Evolutionary conservation across 192 early-diverging fungal species (phyloP), one percentile per base, ranked within the genome.

Genomic region (Coemansia sp.): DNA sequence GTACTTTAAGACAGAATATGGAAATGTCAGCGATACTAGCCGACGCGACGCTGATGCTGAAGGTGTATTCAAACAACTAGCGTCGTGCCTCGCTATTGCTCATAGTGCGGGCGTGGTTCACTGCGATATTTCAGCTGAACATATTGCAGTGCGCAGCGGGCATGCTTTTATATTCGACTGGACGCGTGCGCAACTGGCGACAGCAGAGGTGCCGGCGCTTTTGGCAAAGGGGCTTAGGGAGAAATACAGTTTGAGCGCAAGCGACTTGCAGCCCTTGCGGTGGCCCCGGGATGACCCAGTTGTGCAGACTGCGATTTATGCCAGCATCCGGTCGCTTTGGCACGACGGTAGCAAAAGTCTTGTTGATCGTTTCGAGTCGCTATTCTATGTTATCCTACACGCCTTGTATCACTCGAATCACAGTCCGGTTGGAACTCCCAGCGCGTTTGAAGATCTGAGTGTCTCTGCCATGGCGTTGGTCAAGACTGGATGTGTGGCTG

Each of bases 41-140:
- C 6, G 16, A 14, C 57, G 30, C 35, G 30, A 38, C n/a, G 8
- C 30, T 16, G 26, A n/a, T n/a, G 57, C n/a, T 6, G 57, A 55
- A 13, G 26, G 26, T 13, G 16, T 55, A 30, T 55, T 55, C 52
- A 55, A 55, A 28, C 52, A 55, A 14, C 11, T 55, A 4, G 52
- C 52, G 26, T 55, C 52, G 21, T 28, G 52, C 6, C 52, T 59
- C 6, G 57, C 30, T 9, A 4, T 59, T 59, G 57, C 35, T 33
- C 7, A 37, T n/a, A 59, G 75, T 66, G 2, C 58, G 3, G 62
- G 62, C 4, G 66, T 68, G 5, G 19, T 68, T 3, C 75, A 77
- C 30, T 62, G 69, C 17, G 75, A 72, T 37, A 44, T 77, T 10
- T 77, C 69, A 14, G 44, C 66, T 2, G 75, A 66, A 7, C 68